Percentiles rank a stretch among this genome's conserved stretches.
These are phyloP conservation scores for Filosporella fistucella DNA, from an alignment of 495 filamentous ascomycete species.

Conservation along the genomic window DNA sequence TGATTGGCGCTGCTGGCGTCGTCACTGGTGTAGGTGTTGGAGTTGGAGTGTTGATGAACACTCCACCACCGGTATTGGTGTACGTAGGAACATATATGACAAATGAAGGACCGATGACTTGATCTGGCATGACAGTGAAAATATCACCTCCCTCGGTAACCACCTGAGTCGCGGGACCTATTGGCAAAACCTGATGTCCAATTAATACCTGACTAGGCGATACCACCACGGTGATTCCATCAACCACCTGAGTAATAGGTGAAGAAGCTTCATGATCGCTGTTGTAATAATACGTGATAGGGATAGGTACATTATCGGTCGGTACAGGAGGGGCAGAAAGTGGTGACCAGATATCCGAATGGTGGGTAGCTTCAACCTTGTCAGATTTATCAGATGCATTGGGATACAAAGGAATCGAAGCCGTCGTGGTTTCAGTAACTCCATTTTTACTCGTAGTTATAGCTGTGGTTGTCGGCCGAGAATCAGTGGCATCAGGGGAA, in stretches of 20 bases:
- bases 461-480: background rate
- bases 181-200: constrained; percentile 3
- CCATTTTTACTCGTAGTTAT: constrained; percentile 19
- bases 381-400: too few relatives aligned
- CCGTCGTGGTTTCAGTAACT: constrained; percentile 7
- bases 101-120: constrained; percentile 20
- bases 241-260: constrained; percentile 5
- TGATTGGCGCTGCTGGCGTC: background rate
- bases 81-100: constrained; percentile 17
- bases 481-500: background rate
- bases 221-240: constrained; percentile 14
- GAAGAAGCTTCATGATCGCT: too few relatives aligned
- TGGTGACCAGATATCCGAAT: too few relatives aligned
- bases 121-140: constrained; percentile 20
- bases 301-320: background rate
- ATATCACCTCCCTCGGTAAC: constrained; percentile 20
- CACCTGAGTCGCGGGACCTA: constrained; percentile 1
- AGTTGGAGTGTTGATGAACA: background rate
- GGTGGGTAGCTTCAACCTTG: too few relatives aligned
- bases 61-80: constrained; percentile 1
- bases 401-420: background rate
- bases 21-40: constrained; percentile 5
- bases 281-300: background rate
- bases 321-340: background rate
- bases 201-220: constrained; percentile 10